phyloP scores from a whole-genome alignment of 768 basidiomycete genomes.

The Boletus rubescentipes region DNA sequence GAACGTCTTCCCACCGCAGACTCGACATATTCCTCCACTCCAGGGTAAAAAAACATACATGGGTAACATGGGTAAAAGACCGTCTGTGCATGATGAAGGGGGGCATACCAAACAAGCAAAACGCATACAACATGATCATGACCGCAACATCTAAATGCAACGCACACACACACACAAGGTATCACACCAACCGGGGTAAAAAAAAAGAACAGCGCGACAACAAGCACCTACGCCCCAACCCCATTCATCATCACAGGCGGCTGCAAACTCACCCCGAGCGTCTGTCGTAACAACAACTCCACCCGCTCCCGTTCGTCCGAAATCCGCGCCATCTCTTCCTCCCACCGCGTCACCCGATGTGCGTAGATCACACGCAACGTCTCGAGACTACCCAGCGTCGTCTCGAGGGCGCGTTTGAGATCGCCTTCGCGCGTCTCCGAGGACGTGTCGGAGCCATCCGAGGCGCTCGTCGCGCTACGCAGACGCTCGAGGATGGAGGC shows the following conservation, averaged over 20 bases:
- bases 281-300: conserved; percentile 63
- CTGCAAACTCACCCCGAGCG: conserved; percentile 46
- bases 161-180: not conserved
- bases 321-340: conserved; percentile 65
- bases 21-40: too few species aligned
- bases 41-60: not conserved
- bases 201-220: too few species aligned
- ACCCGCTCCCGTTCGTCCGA: conserved; percentile 67
- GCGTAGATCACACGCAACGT: conserved; percentile 65
- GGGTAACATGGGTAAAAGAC: too few species aligned
- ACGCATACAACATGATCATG: conserved; percentile 1
- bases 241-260: conserved; percentile 15
- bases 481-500: conserved; percentile 49
- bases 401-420: conserved; percentile 64
- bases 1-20: too few species aligned
- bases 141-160: not conserved
- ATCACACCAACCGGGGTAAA: not conserved
- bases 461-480: conserved; percentile 38
- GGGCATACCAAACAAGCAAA: not conserved
- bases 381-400: conserved; percentile 64
- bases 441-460: conserved; percentile 55
- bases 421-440: conserved; percentile 58
- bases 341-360: conserved; percentile 65
- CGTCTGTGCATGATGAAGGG: not conserved
- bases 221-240: not conserved